phyloP scores from a whole-genome alignment of 345 rosid species.

The Ricinus communis region DNA sequence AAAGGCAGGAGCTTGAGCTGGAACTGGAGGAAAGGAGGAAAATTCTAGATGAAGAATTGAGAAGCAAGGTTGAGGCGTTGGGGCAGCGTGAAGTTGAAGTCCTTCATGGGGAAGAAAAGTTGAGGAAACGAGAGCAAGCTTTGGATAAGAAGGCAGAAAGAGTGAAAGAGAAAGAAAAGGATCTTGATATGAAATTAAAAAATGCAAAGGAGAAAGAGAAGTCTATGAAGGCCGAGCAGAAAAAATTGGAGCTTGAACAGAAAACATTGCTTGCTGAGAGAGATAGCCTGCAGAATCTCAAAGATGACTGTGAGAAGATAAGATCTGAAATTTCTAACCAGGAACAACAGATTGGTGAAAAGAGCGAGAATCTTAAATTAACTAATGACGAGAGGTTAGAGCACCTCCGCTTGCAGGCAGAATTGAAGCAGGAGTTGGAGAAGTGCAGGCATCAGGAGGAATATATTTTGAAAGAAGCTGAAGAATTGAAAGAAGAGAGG shows the following conservation, averaged over 20 bases:
- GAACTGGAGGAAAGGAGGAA: slow-evolving; percentile 59
- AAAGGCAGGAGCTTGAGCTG: slow-evolving; percentile 52
- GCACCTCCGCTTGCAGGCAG: slow-evolving; percentile 55
- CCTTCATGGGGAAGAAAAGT: slow-evolving; percentile 52
- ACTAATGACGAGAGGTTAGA: slow-evolving; percentile 66
- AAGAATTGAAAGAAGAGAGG: slow-evolving; percentile 67
- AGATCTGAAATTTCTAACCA: slow-evolving; percentile 56
- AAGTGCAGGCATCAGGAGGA: slow-evolving; percentile 53
- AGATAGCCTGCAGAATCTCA: slow-evolving; percentile 49
- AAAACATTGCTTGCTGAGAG: slow-evolving; percentile 48
- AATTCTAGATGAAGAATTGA: slow-evolving; percentile 57
- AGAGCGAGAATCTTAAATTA: slow-evolving; percentile 52
- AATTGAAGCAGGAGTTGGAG: slow-evolving; percentile 62
- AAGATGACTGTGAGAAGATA: slow-evolving; percentile 64
- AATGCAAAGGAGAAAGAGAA: slow-evolving; percentile 58
- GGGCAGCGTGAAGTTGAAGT: slow-evolving; percentile 51
- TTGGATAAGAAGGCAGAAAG: slow-evolving; percentile 52
- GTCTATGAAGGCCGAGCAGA: slow-evolving; percentile 56
- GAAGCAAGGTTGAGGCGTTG: slow-evolving; percentile 44
- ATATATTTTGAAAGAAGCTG: slow-evolving; percentile 56
- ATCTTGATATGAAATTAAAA: slow-evolving; percentile 57
- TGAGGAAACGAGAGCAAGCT: slow-evolving; percentile 55
- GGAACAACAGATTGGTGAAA: slow-evolving; percentile 55
- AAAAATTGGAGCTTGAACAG: slow-evolving; percentile 53
- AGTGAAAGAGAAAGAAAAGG: slow-evolving; percentile 72